These are phyloP conservation scores for Penicillium alfredii DNA, from an alignment of 495 filamentous ascomycete genomes.

Conservation along the genomic window DNA sequence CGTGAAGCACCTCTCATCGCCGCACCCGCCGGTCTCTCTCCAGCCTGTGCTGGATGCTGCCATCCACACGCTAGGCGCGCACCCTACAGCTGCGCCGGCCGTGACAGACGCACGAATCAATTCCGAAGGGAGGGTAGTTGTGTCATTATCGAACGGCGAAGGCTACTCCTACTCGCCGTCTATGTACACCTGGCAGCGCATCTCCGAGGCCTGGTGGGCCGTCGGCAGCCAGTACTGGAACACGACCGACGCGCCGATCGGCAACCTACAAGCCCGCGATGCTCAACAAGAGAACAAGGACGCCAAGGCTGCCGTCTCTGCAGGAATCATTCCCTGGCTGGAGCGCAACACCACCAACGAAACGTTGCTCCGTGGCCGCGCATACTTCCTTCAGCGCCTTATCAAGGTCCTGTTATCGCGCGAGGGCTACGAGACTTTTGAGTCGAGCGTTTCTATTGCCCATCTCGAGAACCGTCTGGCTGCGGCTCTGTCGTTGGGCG, in stretches of 20 bases:
- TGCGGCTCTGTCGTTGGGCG: constrained; percentile 75
- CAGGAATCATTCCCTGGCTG: constrained; percentile 85
- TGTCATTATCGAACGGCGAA: constrained; percentile 87
- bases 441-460: constrained; percentile 83
- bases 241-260: constrained; percentile 77
- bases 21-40: constrained; percentile 84
- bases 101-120: constrained; percentile 89
- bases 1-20: constrained; percentile 72
- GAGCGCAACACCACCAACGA: constrained; percentile 94
- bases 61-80: constrained; percentile 57
- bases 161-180: constrained; percentile 78
- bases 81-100: constrained; percentile 66
- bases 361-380: constrained; percentile 82
- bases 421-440: constrained; percentile 89
- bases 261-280: constrained; percentile 67
- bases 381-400: constrained; percentile 80
- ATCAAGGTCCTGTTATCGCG: constrained; percentile 77
- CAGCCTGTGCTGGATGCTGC: constrained; percentile 88
- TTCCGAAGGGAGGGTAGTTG: constrained; percentile 71
- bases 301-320: constrained; percentile 60
- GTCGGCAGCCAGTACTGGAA: constrained; percentile 98
- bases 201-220: constrained; percentile 96
- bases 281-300: constrained; percentile 43
- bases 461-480: constrained; percentile 95
- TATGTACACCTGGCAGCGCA: constrained; percentile 89